A percentile compares a stretch with the other conserved stretches of the same genome.
Conservation (phyloP, 805 yeast genomes). For the Cyberlindnera subsufficiens region DNA sequence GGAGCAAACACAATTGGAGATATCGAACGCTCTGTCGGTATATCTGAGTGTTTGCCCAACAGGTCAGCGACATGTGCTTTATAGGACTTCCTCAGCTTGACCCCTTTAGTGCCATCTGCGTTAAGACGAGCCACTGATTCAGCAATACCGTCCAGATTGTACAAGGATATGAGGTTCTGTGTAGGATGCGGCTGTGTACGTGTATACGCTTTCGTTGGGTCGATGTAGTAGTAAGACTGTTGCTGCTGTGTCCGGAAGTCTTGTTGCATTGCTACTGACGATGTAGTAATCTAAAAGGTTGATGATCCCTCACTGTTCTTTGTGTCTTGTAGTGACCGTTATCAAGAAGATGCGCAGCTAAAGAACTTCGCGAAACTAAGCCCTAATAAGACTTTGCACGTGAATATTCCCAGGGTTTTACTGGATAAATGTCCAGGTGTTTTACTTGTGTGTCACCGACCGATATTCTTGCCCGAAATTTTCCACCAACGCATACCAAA, state of each 20-base stretch:
- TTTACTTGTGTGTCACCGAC: conserved; percentile 3
- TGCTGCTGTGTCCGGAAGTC: background rate
- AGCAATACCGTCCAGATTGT: conserved; percentile 63
- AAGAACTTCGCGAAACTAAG: no score
- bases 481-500: background rate
- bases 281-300: no score
- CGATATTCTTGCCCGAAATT: background rate
- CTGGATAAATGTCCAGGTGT: conserved; percentile 4
- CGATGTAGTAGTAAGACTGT: conserved; percentile 34
- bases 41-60: conserved; percentile 64
- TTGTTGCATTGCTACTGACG: no score
- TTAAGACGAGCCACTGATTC: conserved; percentile 80
- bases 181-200: conserved; percentile 63
- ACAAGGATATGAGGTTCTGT: conserved; percentile 63
- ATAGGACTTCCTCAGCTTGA: conserved; percentile 88
- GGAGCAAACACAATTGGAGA: conserved; percentile 32
- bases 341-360: no score
- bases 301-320: no score
- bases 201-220: conserved; percentile 23
- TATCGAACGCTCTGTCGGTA: conserved; percentile 43
- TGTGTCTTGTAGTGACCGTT: no score
- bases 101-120: conserved; percentile 86
- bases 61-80: conserved; percentile 87
- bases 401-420: background rate
- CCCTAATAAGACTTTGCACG: no score